Conservation (phyloP, 176 grass and related monocot genomes). For the Bromus sterilis region DNA sequence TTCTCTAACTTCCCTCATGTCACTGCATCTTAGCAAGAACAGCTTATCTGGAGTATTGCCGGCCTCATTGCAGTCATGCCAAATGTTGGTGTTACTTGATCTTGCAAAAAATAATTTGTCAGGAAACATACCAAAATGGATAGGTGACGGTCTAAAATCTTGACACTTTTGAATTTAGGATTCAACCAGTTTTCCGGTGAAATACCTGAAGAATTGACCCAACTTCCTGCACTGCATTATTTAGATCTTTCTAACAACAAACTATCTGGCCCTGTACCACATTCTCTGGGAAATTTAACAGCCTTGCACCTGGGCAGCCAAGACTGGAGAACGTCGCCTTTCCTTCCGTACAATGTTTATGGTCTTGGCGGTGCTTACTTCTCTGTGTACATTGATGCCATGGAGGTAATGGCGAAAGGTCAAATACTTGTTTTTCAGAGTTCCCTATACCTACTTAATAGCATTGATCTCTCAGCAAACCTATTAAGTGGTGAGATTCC, state of each 20-base stretch:
- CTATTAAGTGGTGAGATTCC: conserved; percentile 13
- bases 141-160: background rate
- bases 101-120: conserved; percentile 2
- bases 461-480: background rate
- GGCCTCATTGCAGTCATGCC: conserved; percentile 8
- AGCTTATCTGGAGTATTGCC: background rate
- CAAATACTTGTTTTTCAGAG: no score
- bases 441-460: rapidly evolving
- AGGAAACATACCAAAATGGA: conserved; percentile 18
- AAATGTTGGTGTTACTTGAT: background rate
- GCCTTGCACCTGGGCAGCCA: background rate
- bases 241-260: conserved; percentile 4
- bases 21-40: background rate
- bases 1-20: background rate
- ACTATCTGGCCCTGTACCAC: background rate
- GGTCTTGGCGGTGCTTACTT: background rate
- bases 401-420: background rate
- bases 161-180: background rate
- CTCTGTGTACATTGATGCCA: background rate
- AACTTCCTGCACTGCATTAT: background rate
- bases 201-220: background rate
- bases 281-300: background rate
- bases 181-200: background rate
- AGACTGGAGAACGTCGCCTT: background rate
- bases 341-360: background rate